Evolutionary conservation across 2,329 filamentous ascomycete genomes (phyloP).

Genomic region (Coleophoma crateriformis): DNA sequence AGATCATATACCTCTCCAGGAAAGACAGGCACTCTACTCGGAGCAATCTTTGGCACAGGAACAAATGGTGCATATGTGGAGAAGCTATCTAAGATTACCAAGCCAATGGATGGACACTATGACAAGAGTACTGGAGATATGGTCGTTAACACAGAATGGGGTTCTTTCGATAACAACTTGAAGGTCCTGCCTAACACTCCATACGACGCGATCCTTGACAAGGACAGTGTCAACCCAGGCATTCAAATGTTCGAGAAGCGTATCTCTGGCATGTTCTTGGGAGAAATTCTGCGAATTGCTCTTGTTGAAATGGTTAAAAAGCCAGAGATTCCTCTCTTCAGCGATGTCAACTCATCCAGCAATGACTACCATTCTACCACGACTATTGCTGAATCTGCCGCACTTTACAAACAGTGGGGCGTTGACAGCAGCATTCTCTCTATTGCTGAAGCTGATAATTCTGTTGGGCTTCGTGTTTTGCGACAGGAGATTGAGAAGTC

Average conservation of each 20-base stretch:
- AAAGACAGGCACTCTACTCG: conserved; percentile 81
- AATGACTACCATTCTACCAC: conserved; percentile 70
- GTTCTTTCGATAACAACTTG: conserved; percentile 92
- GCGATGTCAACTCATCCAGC: conserved; percentile 64
- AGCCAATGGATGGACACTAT: conserved; percentile 64
- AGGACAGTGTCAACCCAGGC: conserved; percentile 80
- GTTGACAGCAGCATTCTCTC: conserved; percentile 89
- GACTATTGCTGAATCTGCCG: conserved; percentile 56
- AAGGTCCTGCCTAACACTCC: conserved; percentile 80
- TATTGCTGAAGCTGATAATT: conserved; percentile 76
- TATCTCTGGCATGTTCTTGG: conserved; percentile 96
- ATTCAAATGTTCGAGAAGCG: conserved; percentile 99
- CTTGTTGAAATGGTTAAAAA: conserved; percentile 69
- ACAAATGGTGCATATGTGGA: conserved; percentile 98
- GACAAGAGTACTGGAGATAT: conserved; percentile 83
- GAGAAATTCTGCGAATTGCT: conserved; percentile 81
- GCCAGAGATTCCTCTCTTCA: conserved; percentile 65
- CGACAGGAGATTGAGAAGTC: conserved; percentile 74
- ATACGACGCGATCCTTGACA: conserved; percentile 77
- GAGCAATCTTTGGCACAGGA: conserved; percentile 94
- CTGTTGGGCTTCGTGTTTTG: conserved; percentile 63
- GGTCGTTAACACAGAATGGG: conserved; percentile 99
- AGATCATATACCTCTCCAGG: conserved; percentile 90
- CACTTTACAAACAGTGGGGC: conserved; percentile 76
- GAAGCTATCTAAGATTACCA: conserved; percentile 80